Evolutionary conservation across 2,329 filamentous ascomycete genomes (phyloP).

Genomic region (Monascus ruber): DNA sequence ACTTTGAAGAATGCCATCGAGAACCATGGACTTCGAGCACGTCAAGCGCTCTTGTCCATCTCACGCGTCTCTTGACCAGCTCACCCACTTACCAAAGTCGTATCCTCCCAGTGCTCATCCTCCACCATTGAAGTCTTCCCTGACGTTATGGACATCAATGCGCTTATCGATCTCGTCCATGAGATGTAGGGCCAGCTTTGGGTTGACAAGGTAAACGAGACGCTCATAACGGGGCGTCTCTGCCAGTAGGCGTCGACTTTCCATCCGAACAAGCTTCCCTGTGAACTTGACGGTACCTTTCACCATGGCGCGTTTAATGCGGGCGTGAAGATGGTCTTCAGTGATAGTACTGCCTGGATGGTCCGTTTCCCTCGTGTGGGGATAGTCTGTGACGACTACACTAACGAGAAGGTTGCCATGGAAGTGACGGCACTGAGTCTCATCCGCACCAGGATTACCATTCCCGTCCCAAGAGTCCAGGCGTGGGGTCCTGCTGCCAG

Average conservation of each 20-base stretch:
- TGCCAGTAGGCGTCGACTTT: slow-evolving; percentile 24
- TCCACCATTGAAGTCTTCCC: slow-evolving; percentile 1
- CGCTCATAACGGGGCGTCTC: slow-evolving; percentile 8
- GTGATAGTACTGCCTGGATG: slow-evolving; percentile 16
- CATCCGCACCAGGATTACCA: slow-evolving; percentile 13
- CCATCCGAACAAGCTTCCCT: slow-evolving; percentile 21
- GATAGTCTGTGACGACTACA: slow-evolving; percentile 14
- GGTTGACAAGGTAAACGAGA: slow-evolving; percentile 13
- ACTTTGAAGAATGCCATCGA: no score
- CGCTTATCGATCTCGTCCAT: slow-evolving; percentile 10
- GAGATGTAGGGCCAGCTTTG: slow-evolving; percentile 10
- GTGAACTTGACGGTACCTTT: slow-evolving; percentile 20
- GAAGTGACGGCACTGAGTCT: slow-evolving; percentile 17
- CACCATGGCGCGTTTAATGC: slow-evolving; percentile 22
- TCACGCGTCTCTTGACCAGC: no score
- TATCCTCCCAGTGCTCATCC: no score
- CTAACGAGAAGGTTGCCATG: slow-evolving; percentile 21
- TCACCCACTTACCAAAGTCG: no score
- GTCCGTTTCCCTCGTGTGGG: slow-evolving; percentile 19
- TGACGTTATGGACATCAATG: slow-evolving; percentile 12
- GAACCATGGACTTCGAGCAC: no score
- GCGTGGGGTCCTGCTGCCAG: slow-evolving; percentile 16
- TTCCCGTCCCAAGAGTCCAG: slow-evolving; percentile 15
- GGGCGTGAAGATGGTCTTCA: slow-evolving; percentile 22
- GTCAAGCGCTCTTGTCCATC: no score